phyloP scores from a whole-genome alignment of 78 protist species.

The Chrysochromulina parva region DNA sequence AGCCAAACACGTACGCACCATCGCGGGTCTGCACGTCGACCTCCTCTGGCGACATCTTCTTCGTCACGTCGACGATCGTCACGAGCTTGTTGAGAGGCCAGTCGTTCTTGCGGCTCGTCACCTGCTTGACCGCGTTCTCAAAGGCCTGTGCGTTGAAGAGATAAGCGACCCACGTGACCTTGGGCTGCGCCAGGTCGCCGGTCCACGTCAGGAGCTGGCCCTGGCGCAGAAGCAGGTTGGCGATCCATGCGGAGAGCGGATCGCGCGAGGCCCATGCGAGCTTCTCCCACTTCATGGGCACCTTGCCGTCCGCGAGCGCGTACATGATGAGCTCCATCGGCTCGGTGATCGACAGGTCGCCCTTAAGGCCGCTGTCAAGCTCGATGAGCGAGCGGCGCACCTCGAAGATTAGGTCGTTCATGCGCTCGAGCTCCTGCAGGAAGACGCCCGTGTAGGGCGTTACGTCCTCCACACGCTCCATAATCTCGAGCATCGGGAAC shows the following conservation, averaged over 20 bases:
- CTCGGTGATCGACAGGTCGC: constrained; percentile 72
- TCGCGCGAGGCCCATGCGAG: constrained; percentile 76
- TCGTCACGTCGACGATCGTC: constrained; percentile 69
- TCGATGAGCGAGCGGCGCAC: constrained; percentile 61
- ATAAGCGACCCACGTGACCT: constrained; percentile 60
- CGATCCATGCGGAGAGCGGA: constrained; percentile 60
- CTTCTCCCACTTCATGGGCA: constrained; percentile 64
- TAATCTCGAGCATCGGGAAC: constrained; percentile 25
- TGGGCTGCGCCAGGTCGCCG: constrained; percentile 59
- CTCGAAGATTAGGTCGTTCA: constrained; percentile 64
- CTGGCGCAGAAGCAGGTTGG: constrained; percentile 54
- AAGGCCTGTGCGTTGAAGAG: constrained; percentile 82
- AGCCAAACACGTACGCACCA: constrained; percentile 82
- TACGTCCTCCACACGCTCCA: constrained; percentile 56
- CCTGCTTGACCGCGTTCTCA: constrained; percentile 79
- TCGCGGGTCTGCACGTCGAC: constrained; percentile 54
- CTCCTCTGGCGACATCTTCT: constrained; percentile 56
- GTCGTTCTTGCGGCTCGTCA: constrained; percentile 72
- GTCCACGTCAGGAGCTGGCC: constrained; percentile 60
- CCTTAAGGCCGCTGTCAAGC: constrained; percentile 73
- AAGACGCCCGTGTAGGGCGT: constrained; percentile 65
- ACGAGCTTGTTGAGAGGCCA: constrained; percentile 66
- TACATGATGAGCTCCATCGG: constrained; percentile 56
- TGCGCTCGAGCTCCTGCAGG: constrained; percentile 80
- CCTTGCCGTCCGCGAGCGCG: constrained; percentile 48